phyloP scores from a whole-genome alignment of 495 filamentous ascomycete species.

The Lasiosphaeris hirsuta region DNA sequence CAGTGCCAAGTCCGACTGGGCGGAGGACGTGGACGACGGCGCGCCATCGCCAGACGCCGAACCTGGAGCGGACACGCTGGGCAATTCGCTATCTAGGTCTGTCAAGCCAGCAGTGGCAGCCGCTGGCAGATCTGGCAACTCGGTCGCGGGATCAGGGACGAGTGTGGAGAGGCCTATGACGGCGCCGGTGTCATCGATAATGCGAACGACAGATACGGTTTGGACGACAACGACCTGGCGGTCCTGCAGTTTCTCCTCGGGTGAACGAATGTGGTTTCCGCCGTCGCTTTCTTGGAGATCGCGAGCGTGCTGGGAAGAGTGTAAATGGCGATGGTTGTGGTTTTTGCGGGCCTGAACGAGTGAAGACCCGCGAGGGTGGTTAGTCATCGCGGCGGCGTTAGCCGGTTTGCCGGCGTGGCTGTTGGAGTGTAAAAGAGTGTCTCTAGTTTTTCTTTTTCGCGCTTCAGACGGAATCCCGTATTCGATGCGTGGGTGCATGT shows the following conservation, averaged over 20 bases:
- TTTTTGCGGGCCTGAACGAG: slow-evolving; percentile 50
- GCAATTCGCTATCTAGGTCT: slow-evolving; percentile 19
- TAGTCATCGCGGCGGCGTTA: slow-evolving; percentile 45
- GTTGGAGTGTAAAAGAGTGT: slow-evolving; percentile 18
- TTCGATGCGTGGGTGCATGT: slow-evolving; percentile 20
- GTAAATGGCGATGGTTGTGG: slow-evolving; percentile 30
- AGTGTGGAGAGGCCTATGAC: slow-evolving; percentile 38
- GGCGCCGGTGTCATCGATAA: slow-evolving; percentile 46
- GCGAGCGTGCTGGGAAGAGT: slow-evolving; percentile 27
- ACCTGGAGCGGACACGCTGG: slow-evolving; percentile 25
- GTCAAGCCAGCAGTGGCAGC: slow-evolving; percentile 21
- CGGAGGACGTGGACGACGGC: slow-evolving; percentile 26
- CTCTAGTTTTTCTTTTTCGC: background rate
- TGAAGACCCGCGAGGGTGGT: slow-evolving; percentile 49
- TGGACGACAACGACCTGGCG: slow-evolving; percentile 43
- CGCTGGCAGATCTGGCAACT: slow-evolving; percentile 13
- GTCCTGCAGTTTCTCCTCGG: slow-evolving; percentile 26
- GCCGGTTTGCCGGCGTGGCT: slow-evolving; percentile 26
- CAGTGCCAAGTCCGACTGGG: slow-evolving; percentile 12
- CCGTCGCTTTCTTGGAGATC: slow-evolving; percentile 16
- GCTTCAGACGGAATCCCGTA: slow-evolving; percentile 22
- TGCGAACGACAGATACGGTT: slow-evolving; percentile 49
- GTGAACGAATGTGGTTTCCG: slow-evolving; percentile 38
- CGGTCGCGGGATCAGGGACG: slow-evolving; percentile 20
- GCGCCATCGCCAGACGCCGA: slow-evolving; percentile 21